A percentile compares a stretch with the other conserved stretches of the same genome.
These are phyloP conservation scores for Colletotrichum gigasporum DNA, from an alignment of 2,329 filamentous ascomycete species.

Conservation along the genomic window DNA sequence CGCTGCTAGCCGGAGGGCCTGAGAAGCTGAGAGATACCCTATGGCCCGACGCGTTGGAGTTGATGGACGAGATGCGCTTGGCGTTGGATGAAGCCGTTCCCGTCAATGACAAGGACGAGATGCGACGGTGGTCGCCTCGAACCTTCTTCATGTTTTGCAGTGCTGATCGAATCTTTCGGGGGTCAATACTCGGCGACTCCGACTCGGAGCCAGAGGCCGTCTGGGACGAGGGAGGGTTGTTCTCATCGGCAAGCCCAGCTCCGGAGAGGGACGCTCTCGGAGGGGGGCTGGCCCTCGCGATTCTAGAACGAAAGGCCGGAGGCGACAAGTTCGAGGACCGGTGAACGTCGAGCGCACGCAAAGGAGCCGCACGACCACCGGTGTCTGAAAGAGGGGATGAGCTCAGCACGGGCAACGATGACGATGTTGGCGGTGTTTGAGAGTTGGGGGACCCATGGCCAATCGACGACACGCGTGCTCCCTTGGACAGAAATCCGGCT, in stretches of 20 bases:
- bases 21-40: slow-evolving; percentile 47
- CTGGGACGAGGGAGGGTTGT: slow-evolving; percentile 56
- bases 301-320: slow-evolving; percentile 44
- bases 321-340: slow-evolving; percentile 62
- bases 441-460: slow-evolving; percentile 70
- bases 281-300: slow-evolving; percentile 42
- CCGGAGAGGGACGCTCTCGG: slow-evolving; percentile 45
- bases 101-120: slow-evolving; percentile 51
- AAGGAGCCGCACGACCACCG: slow-evolving; percentile 57
- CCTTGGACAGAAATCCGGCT: slow-evolving; percentile 81
- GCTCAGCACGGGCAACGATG: slow-evolving; percentile 65
- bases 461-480: slow-evolving; percentile 47
- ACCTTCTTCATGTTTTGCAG: slow-evolving; percentile 62
- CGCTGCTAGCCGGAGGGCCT: slow-evolving; percentile 55
- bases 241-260: slow-evolving; percentile 54
- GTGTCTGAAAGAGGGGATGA: slow-evolving; percentile 58
- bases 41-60: slow-evolving; percentile 8
- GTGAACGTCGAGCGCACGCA: slow-evolving; percentile 60
- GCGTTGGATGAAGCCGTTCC: slow-evolving; percentile 46
- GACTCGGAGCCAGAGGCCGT: slow-evolving; percentile 56
- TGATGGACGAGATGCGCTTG: slow-evolving; percentile 56
- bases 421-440: slow-evolving; percentile 63
- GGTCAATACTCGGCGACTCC: slow-evolving; percentile 60
- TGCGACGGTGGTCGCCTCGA: slow-evolving; percentile 47
- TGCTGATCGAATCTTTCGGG: slow-evolving; percentile 63